phyloP scores from a whole-genome alignment of 2,329 filamentous ascomycete genomes.

The Fusarium succisae region DNA sequence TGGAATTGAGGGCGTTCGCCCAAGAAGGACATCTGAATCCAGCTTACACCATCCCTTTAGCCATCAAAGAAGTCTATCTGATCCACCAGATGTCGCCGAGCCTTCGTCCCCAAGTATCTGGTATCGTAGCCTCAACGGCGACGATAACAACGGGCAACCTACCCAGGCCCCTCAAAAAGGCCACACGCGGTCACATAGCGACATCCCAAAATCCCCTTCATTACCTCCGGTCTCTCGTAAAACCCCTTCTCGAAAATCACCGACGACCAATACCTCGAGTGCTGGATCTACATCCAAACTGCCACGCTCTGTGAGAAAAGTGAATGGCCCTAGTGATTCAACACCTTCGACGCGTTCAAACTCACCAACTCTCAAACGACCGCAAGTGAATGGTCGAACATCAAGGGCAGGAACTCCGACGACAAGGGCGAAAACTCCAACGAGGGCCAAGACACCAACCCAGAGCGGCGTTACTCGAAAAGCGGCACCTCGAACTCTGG shows the following conservation, averaged over 20 bases:
- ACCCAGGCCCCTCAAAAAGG: conserved; percentile 44
- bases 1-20: conserved; percentile 64
- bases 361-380: conserved; percentile 61
- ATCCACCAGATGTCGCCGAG: conserved; percentile 62
- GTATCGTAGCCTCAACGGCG: conserved; percentile 59
- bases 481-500: conserved; percentile 53
- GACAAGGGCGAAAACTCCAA: conserved; percentile 53
- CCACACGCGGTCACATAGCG: conserved; percentile 67
- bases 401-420: conserved; percentile 51
- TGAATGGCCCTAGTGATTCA: conserved; percentile 55
- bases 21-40: conserved; percentile 77
- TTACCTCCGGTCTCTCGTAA: conserved; percentile 46
- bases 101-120: conserved; percentile 74
- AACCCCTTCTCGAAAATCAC: conserved; percentile 41
- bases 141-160: conserved; percentile 31
- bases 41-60: conserved; percentile 63
- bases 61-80: conserved; percentile 65
- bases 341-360: conserved; percentile 64
- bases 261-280: conserved; percentile 36
- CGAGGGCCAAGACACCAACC: conserved; percentile 57
- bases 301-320: conserved; percentile 57
- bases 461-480: conserved; percentile 49
- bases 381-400: conserved; percentile 53
- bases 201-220: conserved; percentile 57
- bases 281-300: conserved; percentile 53